Evolutionary conservation across 1,139 yeast genomes (phyloP), one percentile per base, ranked within the genome.

Genomic region (Suzukiozyma palmioleophila): DNA sequence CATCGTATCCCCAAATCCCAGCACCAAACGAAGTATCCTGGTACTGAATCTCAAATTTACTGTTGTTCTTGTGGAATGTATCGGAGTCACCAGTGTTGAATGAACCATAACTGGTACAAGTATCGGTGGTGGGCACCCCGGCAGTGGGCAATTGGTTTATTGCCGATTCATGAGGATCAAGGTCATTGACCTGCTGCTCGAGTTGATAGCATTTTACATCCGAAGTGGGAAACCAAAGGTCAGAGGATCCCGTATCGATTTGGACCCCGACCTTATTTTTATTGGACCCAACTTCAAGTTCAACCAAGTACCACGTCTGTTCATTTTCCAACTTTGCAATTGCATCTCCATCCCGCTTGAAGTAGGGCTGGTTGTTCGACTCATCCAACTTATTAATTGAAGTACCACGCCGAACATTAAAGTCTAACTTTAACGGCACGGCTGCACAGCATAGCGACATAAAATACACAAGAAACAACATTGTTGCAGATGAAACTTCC

Each of bases 11-110:
- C 82, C 79, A 75, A 41, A 64, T 56, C 33, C 95, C 95, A 7
- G 52, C 45, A 3, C 90, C 88, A 51, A 57, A 66, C 18, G 86
- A 68, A 7, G 57, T 53, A 55, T 85, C 94, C 25, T 81, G 90
- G 51, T 86, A 85, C 24, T 60, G 43, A 49, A 84, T 84, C 37
- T 34, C 15, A 45, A 70, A 71, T 3, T 69, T 69, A 2, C 70
- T 51, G 34, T 42, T 26, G 47, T 70, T 71, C 30, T 44, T 40
- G 11, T 52, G 46, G 55, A 65, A 69, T 1, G 68, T 38, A 36
- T 52, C 56, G 3, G 73, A 66, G 6, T 48, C 44, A 2, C 46
- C 62, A 13, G 72, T 66, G 41, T 60, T 53, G 49, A 69, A 69
- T 2, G 74, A 63, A 1, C 77, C 77, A 42, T 58, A 57, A 4